Evolutionary conservation across 306 rosid species (phyloP), one percentile per base, ranked within the genome.

Genomic region (Styphnolobium japonicum): DNA sequence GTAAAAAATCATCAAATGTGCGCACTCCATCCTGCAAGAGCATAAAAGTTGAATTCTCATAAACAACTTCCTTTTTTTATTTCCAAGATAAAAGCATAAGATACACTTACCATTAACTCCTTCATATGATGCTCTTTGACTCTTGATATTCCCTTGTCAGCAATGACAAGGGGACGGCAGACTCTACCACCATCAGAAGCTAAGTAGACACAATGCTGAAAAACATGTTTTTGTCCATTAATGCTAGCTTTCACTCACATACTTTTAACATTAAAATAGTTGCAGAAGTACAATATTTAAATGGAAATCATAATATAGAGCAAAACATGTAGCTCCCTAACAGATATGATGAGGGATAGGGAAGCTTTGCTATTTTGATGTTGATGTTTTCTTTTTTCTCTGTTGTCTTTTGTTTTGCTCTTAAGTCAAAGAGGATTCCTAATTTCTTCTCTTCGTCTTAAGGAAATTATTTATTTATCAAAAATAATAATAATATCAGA

Each of bases 131-230:
- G 79, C 74, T 89, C 92, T 84, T 91, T 92, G 78, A 94, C 85
- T 85, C 97, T 88, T 33, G 98, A 88, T 64, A 88, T 63, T 75
- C 98, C 98, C 56, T 90, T 92, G 86, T 92, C 97, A 77, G 93
- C 97, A 78, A 94, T 91, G 76, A 94, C 98, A 46, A 94, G 89
- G 21, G 98, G 98, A 73, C 98, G 97, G 67, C 97, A 94, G 75
- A 94, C 98, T 82, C 98, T 89, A 48, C 98, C 98, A 48, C 97
- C 98, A 86, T 94, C 98, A 53, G 98, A 92, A 86, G 98, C 97
- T 81, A 94, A 70, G 76, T 94, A 92, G 37, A 94, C 95, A 85
- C 98, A 89, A 25, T 66, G 77, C 95, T 92, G 92, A 21, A 88
- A 68, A 70, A 70, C 62, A 85, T 36, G 72, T 6, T 49, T 67